These are phyloP conservation scores for Tephrocybe rancida DNA, from an alignment of 768 basidiomycete genomes.

Conservation along the genomic window DNA sequence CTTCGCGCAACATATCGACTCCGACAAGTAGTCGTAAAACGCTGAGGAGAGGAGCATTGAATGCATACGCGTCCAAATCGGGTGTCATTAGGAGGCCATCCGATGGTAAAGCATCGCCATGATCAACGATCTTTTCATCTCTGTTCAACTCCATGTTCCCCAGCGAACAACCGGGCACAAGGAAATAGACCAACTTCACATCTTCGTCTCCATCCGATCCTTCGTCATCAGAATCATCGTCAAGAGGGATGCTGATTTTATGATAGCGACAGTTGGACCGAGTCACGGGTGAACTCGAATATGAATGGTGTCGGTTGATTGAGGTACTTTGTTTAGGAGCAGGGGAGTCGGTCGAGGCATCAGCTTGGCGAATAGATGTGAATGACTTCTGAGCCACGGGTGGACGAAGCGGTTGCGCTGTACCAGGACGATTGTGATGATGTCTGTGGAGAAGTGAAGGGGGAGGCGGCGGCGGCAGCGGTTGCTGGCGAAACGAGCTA, in stretches of 20 bases:
- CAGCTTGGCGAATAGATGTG: slow-evolving; percentile 7
- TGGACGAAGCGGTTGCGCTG: slow-evolving; percentile 23
- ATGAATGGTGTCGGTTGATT: slow-evolving; percentile 19
- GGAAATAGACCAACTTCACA: slow-evolving; percentile 57
- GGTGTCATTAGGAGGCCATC: slow-evolving; percentile 49
- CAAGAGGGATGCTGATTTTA: slow-evolving; percentile 59
- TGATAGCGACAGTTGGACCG: slow-evolving; percentile 74
- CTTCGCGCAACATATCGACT: slow-evolving; percentile 62
- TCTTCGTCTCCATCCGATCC: slow-evolving; percentile 39
- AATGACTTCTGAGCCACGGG: slow-evolving; percentile 18
- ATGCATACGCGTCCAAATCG: slow-evolving; percentile 51
- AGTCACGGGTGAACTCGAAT: slow-evolving; percentile 53
- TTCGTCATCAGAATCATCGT: slow-evolving; percentile 14
- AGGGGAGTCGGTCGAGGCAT: slow-evolving; percentile 15
- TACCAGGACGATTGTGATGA: slow-evolving; percentile 37
- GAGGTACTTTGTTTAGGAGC: slow-evolving; percentile 21
- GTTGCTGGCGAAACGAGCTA: slow-evolving; percentile 17
- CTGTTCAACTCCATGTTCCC: slow-evolving; percentile 57
- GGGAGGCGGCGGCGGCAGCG: slow-evolving; percentile 16
- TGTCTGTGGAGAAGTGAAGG: slow-evolving; percentile 28
- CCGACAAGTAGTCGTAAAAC: slow-evolving; percentile 64
- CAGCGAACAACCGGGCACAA: slow-evolving; percentile 72
- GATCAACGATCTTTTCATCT: slow-evolving; percentile 62
- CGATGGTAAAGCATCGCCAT: slow-evolving; percentile 55
- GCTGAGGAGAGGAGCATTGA: slow-evolving; percentile 56